phyloP scores from a whole-genome alignment of 495 filamentous ascomycete species.

The Talaromyces proteolyticus region DNA sequence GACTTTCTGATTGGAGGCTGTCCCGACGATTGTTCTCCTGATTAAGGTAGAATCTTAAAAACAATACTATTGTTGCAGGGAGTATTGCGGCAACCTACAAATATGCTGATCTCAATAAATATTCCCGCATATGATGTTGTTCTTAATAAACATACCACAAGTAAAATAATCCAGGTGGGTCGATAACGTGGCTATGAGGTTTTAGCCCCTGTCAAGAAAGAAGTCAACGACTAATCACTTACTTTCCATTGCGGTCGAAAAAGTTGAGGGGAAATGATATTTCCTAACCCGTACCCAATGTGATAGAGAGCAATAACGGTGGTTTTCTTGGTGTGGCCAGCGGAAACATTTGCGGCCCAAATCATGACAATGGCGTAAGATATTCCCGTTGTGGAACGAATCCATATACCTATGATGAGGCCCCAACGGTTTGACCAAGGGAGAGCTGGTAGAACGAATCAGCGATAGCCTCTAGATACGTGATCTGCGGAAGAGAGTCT shows the following conservation, averaged over 20 bases:
- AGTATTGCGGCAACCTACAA: slow-evolving; percentile 21
- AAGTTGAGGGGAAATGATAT: slow-evolving; percentile 27
- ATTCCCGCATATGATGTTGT: neutral
- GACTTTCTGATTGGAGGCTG: slow-evolving; percentile 11
- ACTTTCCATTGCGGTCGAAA: slow-evolving; percentile 27
- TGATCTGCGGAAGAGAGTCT: too few species aligned
- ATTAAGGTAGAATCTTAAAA: slow-evolving; percentile 17
- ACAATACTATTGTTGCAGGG: slow-evolving; percentile 19
- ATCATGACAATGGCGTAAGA: slow-evolving; percentile 36
- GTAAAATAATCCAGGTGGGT: slow-evolving; percentile 34
- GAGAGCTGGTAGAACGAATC: slow-evolving; percentile 9
- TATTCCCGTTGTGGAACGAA: slow-evolving; percentile 29
- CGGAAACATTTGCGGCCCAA: slow-evolving; percentile 26
- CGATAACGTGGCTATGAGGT: slow-evolving; percentile 23
- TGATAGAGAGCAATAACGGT: slow-evolving; percentile 28
- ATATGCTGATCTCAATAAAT: neutral
- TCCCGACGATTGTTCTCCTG: slow-evolving; percentile 31
- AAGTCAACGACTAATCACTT: neutral
- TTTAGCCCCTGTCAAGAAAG: neutral
- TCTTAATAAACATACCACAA: slow-evolving; percentile 23
- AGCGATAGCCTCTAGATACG: neutral
- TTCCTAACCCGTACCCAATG: slow-evolving; percentile 31
- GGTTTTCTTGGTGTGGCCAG: slow-evolving; percentile 35
- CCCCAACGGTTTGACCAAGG: slow-evolving; percentile 33
- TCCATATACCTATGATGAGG: slow-evolving; percentile 29